Conservation (phyloP, 805 yeast genomes). For the Saccharomycopsis oosterbeekiorum region DNA sequence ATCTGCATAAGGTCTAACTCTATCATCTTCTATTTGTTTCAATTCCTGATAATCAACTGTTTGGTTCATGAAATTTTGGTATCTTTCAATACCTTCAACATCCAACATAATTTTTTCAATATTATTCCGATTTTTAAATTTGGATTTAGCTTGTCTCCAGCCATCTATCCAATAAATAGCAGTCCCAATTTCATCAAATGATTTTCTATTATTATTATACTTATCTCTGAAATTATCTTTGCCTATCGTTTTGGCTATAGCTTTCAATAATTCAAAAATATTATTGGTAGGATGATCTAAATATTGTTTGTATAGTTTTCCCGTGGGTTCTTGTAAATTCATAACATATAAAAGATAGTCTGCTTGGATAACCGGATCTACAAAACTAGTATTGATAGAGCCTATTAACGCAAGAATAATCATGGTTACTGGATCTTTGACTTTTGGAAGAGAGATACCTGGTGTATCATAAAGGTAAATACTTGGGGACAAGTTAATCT, state of each 20-base stretch:
- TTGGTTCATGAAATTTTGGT: constrained; percentile 7
- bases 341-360: constrained; percentile 71
- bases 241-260: constrained; percentile 35
- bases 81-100: constrained; percentile 19
- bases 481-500: constrained; percentile 50
- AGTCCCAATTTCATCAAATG: constrained; percentile 45
- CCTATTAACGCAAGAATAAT: constrained; percentile 64
- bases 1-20: constrained; percentile 3
- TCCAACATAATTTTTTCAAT: constrained; percentile 28
- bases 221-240: constrained; percentile 18
- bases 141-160: constrained; percentile 46
- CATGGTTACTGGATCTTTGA: constrained; percentile 58
- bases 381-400: constrained; percentile 54
- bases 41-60: constrained; percentile 7
- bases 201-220: constrained; percentile 21
- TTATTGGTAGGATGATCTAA: constrained; percentile 62
- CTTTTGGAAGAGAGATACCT: constrained; percentile 79
- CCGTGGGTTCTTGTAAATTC: constrained; percentile 49
- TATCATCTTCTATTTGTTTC: background rate
- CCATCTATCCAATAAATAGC: constrained; percentile 55
- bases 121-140: background rate
- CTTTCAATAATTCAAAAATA: constrained; percentile 43
- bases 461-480: constrained; percentile 82
- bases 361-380: constrained; percentile 79
- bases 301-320: constrained; percentile 30